A percentile compares a stretch with the other conserved stretches of the same genome.
phyloP scores from a whole-genome alignment of 345 rosid genomes.

The Capsella bursapastoris region DNA sequence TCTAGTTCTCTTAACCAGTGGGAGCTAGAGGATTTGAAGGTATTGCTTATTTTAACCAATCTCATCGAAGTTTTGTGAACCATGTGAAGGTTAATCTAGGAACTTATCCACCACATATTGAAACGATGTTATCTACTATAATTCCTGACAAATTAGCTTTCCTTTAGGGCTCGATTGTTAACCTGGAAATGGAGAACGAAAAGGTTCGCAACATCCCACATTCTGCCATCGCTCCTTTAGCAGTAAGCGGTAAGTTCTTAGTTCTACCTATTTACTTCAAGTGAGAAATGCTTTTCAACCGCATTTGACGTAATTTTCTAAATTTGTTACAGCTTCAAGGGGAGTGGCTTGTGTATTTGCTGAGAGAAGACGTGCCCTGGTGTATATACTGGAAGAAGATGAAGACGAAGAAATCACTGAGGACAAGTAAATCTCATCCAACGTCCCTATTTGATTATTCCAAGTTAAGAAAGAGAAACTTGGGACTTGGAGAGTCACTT shows the following conservation, averaged over 20 bases:
- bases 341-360: constrained; percentile 79
- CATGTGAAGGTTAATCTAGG: not conserved
- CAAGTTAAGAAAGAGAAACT: constrained; percentile 4
- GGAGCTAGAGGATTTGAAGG: constrained; percentile 71
- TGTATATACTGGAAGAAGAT: constrained; percentile 73
- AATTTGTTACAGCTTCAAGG: constrained; percentile 59
- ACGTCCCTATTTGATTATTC: not conserved
- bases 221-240: constrained; percentile 65
- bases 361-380: constrained; percentile 71
- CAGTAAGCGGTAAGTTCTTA: constrained; percentile 73
- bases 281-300: not conserved
- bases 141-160: constrained; percentile 12
- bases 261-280: not conserved
- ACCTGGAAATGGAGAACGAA: constrained; percentile 66
- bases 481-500: not conserved
- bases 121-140: not conserved
- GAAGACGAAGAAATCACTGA: constrained; percentile 65
- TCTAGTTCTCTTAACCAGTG: constrained; percentile 51
- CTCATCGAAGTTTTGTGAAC: constrained; percentile 9
- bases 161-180: constrained; percentile 55
- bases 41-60: constrained; percentile 36
- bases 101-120: not conserved
- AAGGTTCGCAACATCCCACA: constrained; percentile 75
- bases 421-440: constrained; percentile 32
- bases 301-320: not conserved